Evolutionary conservation across 352 stramenopile genomes (phyloP).

Genomic region (Phytophthora pseudosyringae): DNA sequence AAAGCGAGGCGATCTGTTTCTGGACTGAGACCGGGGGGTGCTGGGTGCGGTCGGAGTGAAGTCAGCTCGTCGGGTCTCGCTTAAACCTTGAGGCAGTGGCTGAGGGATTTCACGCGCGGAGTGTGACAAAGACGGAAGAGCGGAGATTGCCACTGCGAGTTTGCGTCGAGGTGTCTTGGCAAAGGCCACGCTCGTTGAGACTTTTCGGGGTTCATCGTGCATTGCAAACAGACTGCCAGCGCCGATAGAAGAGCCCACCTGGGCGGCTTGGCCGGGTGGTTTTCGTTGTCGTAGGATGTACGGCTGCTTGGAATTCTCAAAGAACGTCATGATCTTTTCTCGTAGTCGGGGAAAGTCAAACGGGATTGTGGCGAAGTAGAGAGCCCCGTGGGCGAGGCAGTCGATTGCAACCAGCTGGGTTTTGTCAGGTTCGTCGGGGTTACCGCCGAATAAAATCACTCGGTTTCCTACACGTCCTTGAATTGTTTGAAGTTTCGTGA

Average conservation of each 20-base stretch:
- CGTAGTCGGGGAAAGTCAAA: conserved; percentile 68
- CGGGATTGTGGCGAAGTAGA: conserved; percentile 69
- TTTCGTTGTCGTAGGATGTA: conserved; percentile 70
- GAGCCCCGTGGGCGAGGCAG: conserved; percentile 52
- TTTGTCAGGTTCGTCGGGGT: conserved; percentile 36
- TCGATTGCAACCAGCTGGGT: conserved; percentile 43
- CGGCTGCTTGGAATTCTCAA: conserved; percentile 59
- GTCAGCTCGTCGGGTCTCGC: conserved; percentile 34
- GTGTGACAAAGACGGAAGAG: conserved; percentile 31
- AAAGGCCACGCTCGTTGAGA: conserved; percentile 46
- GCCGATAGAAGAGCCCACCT: conserved; percentile 47
- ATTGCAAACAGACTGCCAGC: conserved; percentile 46
- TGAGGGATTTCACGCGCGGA: conserved; percentile 23
- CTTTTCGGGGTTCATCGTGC: conserved; percentile 43
- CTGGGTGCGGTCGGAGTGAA: conserved; percentile 35
- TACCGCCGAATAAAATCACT: conserved; percentile 69
- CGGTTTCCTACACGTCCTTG: conserved; percentile 45
- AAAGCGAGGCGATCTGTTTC: conserved; percentile 52
- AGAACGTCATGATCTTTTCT: conserved; percentile 55
- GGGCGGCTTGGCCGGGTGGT: conserved; percentile 20
- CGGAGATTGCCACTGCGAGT: conserved; percentile 28
- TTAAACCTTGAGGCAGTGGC: conserved; percentile 19
- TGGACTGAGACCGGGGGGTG: conserved; percentile 54
- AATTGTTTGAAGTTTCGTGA: conserved; percentile 49
- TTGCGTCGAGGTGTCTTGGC: conserved; percentile 48